Evolutionary conservation across 208 protist species (phyloP).

Genomic region (Trypanosoma mega): DNA sequence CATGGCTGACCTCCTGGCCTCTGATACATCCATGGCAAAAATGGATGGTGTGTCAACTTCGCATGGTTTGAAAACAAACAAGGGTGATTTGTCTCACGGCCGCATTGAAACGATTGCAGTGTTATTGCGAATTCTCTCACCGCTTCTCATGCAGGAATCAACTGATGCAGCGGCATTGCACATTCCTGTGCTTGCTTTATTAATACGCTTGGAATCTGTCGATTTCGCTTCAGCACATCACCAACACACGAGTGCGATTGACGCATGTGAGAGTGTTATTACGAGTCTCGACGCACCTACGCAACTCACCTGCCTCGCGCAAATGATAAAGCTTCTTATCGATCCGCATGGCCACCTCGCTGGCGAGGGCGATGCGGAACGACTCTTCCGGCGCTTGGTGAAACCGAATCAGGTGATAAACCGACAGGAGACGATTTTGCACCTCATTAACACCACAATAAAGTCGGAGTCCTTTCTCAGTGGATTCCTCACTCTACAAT

Average conservation of each 20-base stretch:
- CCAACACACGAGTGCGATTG: conserved; percentile 59
- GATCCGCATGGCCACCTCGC: conserved; percentile 63
- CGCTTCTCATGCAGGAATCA: conserved; percentile 60
- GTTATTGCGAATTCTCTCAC: conserved; percentile 68
- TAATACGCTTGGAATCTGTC: conserved; percentile 71
- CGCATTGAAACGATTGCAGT: conserved; percentile 63
- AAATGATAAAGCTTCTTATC: conserved; percentile 78
- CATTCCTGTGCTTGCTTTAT: conserved; percentile 77
- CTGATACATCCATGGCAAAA: conserved; percentile 2
- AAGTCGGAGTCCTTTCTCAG: conserved; percentile 84
- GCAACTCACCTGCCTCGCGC: conserved; percentile 73
- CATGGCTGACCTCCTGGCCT: conserved; percentile 69
- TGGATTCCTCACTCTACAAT: conserved; percentile 84
- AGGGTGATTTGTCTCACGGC: conserved; percentile 20
- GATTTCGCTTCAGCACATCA: conserved; percentile 52
- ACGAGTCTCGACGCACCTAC: conserved; percentile 79
- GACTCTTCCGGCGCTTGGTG: conserved; percentile 73
- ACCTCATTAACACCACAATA: conserved; percentile 74
- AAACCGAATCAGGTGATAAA: conserved; percentile 91
- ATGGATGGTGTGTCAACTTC: too few species aligned
- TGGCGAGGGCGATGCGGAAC: conserved; percentile 23
- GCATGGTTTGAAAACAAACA: not conserved
- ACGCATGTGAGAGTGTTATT: conserved; percentile 77
- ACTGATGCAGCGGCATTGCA: conserved; percentile 40
- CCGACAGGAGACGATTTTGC: conserved; percentile 77